A percentile compares a stretch with the other conserved stretches of the same genome.
These are phyloP conservation scores for Trichoderma asperellum DNA, from an alignment of 2,329 filamentous ascomycete species.

Conservation along the genomic window DNA sequence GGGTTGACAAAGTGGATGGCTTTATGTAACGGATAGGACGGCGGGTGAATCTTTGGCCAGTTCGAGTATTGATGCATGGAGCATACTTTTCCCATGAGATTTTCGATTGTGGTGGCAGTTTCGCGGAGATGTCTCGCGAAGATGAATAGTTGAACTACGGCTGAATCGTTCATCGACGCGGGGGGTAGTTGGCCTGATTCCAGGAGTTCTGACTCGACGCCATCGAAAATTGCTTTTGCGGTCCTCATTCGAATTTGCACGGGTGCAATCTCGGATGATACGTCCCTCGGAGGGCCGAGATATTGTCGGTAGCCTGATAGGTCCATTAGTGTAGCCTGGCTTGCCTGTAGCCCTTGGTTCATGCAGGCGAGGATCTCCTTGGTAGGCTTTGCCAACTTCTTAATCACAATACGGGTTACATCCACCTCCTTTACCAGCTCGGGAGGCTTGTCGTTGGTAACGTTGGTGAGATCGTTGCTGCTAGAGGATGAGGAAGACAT, in stretches of 20 bases:
- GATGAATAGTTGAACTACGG: constrained; percentile 58
- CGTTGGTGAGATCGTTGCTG: neutral
- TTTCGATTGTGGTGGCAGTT: constrained; percentile 52
- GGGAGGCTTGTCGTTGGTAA: constrained; percentile 20
- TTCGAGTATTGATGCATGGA: constrained; percentile 50
- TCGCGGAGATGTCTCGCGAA: constrained; percentile 60
- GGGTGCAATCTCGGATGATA: constrained; percentile 49
- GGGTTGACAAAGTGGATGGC: constrained; percentile 58
- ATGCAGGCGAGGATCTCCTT: constrained; percentile 52
- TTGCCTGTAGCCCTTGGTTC: constrained; percentile 48
- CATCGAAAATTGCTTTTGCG: constrained; percentile 52
- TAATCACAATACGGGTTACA: constrained; percentile 34
- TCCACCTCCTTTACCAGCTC: constrained; percentile 30
- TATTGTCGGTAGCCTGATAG: constrained; percentile 55
- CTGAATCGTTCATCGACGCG: constrained; percentile 52
- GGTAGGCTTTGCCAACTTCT: constrained; percentile 51
- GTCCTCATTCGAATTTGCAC: constrained; percentile 47
- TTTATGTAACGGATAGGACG: constrained; percentile 59
- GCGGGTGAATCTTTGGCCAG: constrained; percentile 51
- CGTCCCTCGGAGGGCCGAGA: constrained; percentile 48
- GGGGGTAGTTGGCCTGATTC: constrained; percentile 49
- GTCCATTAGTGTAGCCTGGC: constrained; percentile 58
- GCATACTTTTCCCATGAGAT: constrained; percentile 52
- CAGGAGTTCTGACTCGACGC: constrained; percentile 52
- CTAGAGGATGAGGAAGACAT: constrained; percentile 9